A percentile compares a stretch with the other conserved stretches of the same genome.
These are phyloP conservation scores for Platanus orientalis DNA, from an alignment of 164 flowering plant genomes.

Conservation along the genomic window DNA sequence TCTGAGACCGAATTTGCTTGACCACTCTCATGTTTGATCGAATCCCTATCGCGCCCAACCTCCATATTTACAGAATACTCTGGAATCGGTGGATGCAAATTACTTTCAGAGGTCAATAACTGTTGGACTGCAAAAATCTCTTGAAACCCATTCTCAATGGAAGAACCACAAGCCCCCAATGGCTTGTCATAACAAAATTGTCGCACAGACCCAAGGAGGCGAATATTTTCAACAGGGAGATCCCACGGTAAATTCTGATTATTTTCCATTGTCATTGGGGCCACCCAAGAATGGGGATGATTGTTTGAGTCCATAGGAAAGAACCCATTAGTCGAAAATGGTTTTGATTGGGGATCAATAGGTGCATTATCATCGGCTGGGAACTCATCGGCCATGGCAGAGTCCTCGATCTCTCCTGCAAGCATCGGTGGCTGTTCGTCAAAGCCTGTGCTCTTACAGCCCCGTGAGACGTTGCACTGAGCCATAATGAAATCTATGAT, in stretches of 20 bases:
- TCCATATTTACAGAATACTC: background rate
- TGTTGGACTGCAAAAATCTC: background rate
- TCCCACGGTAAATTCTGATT: slow-evolving; percentile 32
- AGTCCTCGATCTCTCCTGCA: slow-evolving; percentile 1
- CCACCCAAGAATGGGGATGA: slow-evolving; percentile 19
- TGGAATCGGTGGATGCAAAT: background rate
- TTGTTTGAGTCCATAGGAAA: slow-evolving; percentile 12
- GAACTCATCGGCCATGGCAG: slow-evolving; percentile 6
- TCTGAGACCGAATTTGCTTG: background rate
- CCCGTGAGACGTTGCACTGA: slow-evolving; percentile 38
- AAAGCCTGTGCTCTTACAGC: too few species aligned
- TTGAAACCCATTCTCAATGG: background rate
- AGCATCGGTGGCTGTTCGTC: too few species aligned
- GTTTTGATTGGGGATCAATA: slow-evolving; percentile 7
- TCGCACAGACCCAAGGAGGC: slow-evolving; percentile 32
- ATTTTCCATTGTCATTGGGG: slow-evolving; percentile 18
- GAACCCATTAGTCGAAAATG: slow-evolving; percentile 8
- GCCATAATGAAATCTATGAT: slow-evolving; percentile 43
- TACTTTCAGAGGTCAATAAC: background rate
- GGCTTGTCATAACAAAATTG: too few species aligned
- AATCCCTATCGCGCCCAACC: background rate
- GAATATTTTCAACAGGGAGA: slow-evolving; percentile 30
- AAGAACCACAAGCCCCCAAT: too few species aligned
- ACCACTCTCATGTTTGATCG: background rate
- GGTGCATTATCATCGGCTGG: slow-evolving; percentile 2